These are phyloP conservation scores for Narthecium ossifragum DNA, from an alignment of 106 monocot genomes.

Conservation along the genomic window DNA sequence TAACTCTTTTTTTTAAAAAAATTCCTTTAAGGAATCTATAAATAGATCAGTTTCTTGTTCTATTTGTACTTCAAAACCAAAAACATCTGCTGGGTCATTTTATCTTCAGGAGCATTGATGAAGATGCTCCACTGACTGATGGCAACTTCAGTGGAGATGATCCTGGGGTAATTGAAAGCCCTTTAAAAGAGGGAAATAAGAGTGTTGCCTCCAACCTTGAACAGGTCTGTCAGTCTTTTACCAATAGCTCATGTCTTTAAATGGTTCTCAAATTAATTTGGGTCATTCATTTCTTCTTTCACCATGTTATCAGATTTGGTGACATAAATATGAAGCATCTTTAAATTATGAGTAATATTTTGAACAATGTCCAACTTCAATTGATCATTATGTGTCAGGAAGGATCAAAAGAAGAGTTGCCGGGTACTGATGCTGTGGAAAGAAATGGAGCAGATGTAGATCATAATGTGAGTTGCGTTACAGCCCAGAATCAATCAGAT, in stretches of 20 bases:
- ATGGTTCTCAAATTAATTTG: too few species aligned
- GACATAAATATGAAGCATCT: too few species aligned
- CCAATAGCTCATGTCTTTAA: background rate
- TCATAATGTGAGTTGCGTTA: constrained; percentile 8
- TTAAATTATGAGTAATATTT: too few species aligned
- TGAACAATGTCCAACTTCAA: too few species aligned
- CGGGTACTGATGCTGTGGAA: constrained; percentile 25
- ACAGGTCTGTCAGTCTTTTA: constrained; percentile 3
- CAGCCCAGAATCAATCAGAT: constrained; percentile 22
- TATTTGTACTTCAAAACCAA: too few species aligned
- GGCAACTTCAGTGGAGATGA: constrained; percentile 34
- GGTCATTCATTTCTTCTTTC: too few species aligned
- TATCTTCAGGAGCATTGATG: constrained; percentile 73
- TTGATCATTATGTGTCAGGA: constrained; percentile 31
- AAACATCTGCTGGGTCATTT: too few species aligned
- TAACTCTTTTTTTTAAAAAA: too few species aligned
- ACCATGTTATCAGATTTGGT: too few species aligned
- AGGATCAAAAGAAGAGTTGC: constrained; percentile 25
- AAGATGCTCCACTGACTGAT: constrained; percentile 28
- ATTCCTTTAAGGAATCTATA: too few species aligned
- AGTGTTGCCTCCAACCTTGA: constrained; percentile 20
- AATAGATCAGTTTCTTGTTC: too few species aligned
- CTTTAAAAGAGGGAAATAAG: constrained; percentile 26
- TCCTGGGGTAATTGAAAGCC: constrained; percentile 14
- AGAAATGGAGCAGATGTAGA: constrained; percentile 25